Base-by-base conservation (phyloP, 2,329 filamentous ascomycete species). In the Juglanconis juglandina region DNA sequence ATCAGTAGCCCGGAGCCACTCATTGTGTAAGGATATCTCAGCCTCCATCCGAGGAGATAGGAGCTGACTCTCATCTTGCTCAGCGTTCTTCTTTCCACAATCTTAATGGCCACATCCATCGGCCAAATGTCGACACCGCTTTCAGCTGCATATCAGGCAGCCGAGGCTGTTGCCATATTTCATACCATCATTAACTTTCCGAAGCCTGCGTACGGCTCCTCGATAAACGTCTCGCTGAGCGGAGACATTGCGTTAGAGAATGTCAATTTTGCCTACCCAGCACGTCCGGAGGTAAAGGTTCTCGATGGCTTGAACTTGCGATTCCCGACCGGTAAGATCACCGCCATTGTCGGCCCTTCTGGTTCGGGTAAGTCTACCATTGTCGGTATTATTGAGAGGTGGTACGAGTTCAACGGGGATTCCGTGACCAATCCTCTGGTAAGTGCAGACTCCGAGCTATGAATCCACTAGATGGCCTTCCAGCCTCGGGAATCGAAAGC, bases 361-460 rank as follows among this genome's bases (percentile, higher is more conserved):
- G 87, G 90, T 0, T 92, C 89, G 4, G 92, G 92, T 3, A 96
- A 96, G 73, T 92, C 88, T 54, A 96, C 91, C 0, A 84, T 91
- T 34, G 85, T 91, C 1, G 86, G 85, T 0, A 74, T 92, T 1
- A 74, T 91, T 3, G 85, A 91, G 68, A 76, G 88, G 52, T 92
- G 87, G 86, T 92, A 92, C 68, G 59, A 61, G 13, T 61, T 61
- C 41, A 54, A 61, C n/a, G 59, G 59, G 5, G 59, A 59, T 11
- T 56, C 59, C 3, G 17, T 51, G 3, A 30, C 13, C 3, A 61
- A 61, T 39, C 59, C 56, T 8, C 41, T 47, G 1, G 59, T 61
- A 55, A 55, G 59, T 32, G 13, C 2, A 47, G n/a, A 10, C 17
- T 11, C n/a, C 9, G 17, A 3, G 3, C 17, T 6, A 8, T 24